Base-by-base conservation (phyloP, 805 yeast species). In the Kuraishia cidri region DNA sequence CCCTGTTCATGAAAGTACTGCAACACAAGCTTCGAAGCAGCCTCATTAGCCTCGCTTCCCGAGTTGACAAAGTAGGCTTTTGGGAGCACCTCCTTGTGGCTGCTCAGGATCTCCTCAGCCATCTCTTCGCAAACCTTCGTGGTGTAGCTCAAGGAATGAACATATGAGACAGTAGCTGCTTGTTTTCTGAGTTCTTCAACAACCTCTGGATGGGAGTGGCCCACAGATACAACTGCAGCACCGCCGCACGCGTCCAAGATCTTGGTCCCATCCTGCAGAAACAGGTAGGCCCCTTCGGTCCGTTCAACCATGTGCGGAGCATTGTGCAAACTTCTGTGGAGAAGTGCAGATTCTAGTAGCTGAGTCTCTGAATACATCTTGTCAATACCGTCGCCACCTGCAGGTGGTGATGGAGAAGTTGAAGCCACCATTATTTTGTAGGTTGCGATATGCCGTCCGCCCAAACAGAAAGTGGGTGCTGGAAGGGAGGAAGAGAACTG, bases 21-120 rank as follows among this genome's bases (percentile, higher is more conserved):
- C 7, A 47, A 29, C 6, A 54, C 57, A 52, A 54, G 40, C 32
- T 55, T 55, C 42, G 53, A 33, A 2, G 58, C 51, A 4, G 62
- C 60, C 38, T 61, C 66, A 21, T 60, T 58, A 4, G 65, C 61
- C 16, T 55, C 60, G 12, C 53, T 47, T 19, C 53, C 53, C 3
- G 50, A 43, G 22, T 35, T 37, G 3, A 35, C 36, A 23, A 45
- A 38, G 20, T 33, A 35, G 6, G 35, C 48, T 22, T 35, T 39
- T n/a, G 34, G 27, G n/a, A 43, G 34, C 11, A 30, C 29, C 3
- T 27, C 33, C 9, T 20, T 32, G 22, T 40, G 32, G 6, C 30
- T 26, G n/a, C 26, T 34, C 3, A 42, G 24, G 19, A 41, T 16
- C 14, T 8, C 18, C 10, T 35, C 35, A 1, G 41, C 40, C n/a